Percentiles rank a stretch among this genome's conserved stretches.
These are phyloP conservation scores for Colletotrichum costaricense DNA, from an alignment of 2,329 filamentous ascomycete species.

Conservation along the genomic window DNA sequence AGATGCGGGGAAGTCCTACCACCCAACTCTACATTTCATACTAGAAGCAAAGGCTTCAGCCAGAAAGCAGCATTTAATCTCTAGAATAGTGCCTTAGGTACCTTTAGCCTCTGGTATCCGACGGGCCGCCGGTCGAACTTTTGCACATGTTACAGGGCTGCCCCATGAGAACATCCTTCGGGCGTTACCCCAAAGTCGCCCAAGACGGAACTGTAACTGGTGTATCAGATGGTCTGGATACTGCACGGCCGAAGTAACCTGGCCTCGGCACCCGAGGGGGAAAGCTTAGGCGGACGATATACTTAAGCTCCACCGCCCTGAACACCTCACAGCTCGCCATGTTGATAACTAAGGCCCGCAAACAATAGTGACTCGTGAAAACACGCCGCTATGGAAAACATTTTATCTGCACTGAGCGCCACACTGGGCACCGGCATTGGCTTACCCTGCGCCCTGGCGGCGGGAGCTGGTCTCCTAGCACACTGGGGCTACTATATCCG, in stretches of 20 bases:
- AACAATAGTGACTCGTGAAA: background rate
- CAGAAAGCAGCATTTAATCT: background rate
- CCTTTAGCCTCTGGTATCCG: no score
- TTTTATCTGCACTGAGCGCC: background rate
- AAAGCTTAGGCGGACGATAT: background rate
- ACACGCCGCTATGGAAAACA: background rate
- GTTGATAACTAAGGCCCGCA: background rate
- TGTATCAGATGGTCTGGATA: background rate
- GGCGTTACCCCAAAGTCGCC: background rate
- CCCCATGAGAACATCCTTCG: background rate
- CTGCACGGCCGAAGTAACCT: background rate
- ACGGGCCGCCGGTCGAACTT: background rate
- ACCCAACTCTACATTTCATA: background rate
- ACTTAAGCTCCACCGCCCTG: background rate
- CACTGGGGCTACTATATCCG: conserved; percentile 32
- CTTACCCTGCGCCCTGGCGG: conserved; percentile 13
- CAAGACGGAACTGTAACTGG: background rate
- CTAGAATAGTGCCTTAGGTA: background rate
- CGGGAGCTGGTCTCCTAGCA: conserved; percentile 22
- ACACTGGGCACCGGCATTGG: background rate
- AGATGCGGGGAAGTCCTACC: background rate
- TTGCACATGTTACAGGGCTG: background rate
- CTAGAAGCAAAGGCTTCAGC: background rate
- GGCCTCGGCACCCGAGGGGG: background rate
- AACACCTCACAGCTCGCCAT: background rate